Evolutionary conservation across 345 rosid species (phyloP), one percentile per base, ranked within the genome.

Genomic region (Arabis alpina): DNA sequence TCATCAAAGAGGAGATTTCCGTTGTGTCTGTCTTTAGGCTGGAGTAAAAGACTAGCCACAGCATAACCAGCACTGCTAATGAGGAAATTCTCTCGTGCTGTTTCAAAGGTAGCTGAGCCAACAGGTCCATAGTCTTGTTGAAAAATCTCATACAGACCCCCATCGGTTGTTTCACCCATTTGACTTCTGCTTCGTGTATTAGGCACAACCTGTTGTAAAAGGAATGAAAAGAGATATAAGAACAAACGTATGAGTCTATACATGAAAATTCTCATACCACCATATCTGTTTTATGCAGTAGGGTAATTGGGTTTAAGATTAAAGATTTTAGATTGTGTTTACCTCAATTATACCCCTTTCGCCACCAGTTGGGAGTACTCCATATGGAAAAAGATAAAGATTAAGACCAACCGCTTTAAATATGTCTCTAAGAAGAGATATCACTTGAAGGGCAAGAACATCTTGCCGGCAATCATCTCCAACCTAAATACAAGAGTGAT

Each of bases 401-500:
- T 92, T 82, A 66, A 94, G 76, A 75, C 96, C 97, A 52, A 85
- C 89, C 13, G 99, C 96, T 71, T 83, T 76, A 87, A 87, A 92
- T 81, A 89, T 86, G 73, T 92, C 99, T 79, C 92, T 82, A 47
- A 92, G 89, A 81, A 92, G 93, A 43, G 97, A 68, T 82, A 94
- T 89, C 55, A 95, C 99, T 88, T 95, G 99, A 74, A 92, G 96
- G 55, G 98, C 99, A 80, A 95, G 93, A 72, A 95, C 97, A 79
- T 95, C 99, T 85, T 92, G 99, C 34, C 98, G 89, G 75, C 99
- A 95, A 82, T 95, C 98, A 79, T 95, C 99, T 78, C 99, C 99
- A 63, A 95, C 99, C 99, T 95, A 36, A 74, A 76, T 66, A 54
- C 77, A 56, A 43, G 67, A 68, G 66, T 37, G 67, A 24, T 47